A percentile compares a stretch with the other conserved stretches of the same genome.
Conservation (phyloP, 306 rosid genomes). For the Trifolium pratense region DNA sequence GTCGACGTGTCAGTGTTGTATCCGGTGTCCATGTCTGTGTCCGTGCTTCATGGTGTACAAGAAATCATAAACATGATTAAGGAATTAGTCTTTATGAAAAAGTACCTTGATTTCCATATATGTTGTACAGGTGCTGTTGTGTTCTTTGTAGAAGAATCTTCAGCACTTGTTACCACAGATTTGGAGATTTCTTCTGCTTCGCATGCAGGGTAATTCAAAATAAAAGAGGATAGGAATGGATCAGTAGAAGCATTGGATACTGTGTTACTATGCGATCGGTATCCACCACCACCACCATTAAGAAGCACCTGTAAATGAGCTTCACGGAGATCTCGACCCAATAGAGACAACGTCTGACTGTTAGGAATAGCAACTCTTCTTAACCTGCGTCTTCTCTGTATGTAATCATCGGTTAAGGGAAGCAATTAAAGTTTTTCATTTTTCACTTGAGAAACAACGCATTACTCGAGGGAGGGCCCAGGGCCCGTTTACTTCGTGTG, state of each 20-base stretch:
- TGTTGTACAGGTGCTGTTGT: constrained; percentile 48
- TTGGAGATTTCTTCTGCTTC: constrained; percentile 92
- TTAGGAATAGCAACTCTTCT: constrained; percentile 85
- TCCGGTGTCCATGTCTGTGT: too few relatives aligned
- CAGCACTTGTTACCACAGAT: constrained; percentile 69
- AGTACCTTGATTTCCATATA: constrained; percentile 92
- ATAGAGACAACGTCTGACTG: constrained; percentile 65
- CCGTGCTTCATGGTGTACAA: neutral
- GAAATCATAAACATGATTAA: constrained; percentile 10
- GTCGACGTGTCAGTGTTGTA: too few relatives aligned
- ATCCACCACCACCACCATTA: constrained; percentile 53
- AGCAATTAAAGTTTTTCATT: constrained; percentile 32
- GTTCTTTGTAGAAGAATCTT: constrained; percentile 66
- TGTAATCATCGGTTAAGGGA: constrained; percentile 72
- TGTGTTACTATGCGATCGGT: constrained; percentile 63
- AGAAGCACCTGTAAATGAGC: constrained; percentile 95
- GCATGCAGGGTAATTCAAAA: constrained; percentile 80
- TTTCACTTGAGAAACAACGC: constrained; percentile 24
- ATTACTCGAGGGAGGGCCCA: neutral
- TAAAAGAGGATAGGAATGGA: constrained; percentile 89
- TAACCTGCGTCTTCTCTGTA: constrained; percentile 88
- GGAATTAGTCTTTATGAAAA: constrained; percentile 20
- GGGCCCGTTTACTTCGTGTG: neutral
- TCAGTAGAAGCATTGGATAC: constrained; percentile 70
- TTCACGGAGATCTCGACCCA: constrained; percentile 96